phyloP scores from a whole-genome alignment of 148 eudicot species.

The Fagopyrum homotropicum region DNA sequence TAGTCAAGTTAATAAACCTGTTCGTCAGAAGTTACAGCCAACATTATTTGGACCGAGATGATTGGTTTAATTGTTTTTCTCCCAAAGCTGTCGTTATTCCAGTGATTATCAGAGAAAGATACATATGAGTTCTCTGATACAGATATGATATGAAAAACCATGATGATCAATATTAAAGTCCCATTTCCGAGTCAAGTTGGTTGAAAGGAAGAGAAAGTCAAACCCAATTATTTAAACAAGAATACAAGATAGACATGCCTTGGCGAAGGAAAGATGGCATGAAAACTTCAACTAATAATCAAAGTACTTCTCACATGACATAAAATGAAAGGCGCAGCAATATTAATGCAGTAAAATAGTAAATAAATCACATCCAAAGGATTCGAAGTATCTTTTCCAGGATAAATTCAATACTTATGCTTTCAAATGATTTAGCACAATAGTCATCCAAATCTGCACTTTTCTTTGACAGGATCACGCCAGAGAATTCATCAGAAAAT shows the following conservation, averaged over 20 bases:
- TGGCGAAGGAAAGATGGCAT: not conserved
- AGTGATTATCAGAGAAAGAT: not conserved
- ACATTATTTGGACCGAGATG: not conserved
- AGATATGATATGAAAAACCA: not conserved
- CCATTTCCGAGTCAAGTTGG: no score
- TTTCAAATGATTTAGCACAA: not conserved
- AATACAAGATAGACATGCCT: no score
- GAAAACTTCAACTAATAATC: not conserved
- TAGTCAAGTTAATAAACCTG: not conserved
- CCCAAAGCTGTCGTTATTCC: not conserved
- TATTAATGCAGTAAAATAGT: not conserved
- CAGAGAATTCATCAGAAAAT: not conserved
- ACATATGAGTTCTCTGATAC: not conserved
- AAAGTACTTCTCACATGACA: conserved; percentile 6
- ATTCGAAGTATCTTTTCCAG: not conserved
- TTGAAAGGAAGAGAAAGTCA: no score
- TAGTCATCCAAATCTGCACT: not conserved
- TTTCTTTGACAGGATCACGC: no score
- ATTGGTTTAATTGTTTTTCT: not conserved
- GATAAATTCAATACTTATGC: not conserved
- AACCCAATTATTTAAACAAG: no score
- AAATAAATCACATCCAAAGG: not conserved
- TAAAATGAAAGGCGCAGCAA: not conserved
- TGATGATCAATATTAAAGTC: no score
- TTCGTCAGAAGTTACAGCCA: not conserved